Base-by-base conservation (phyloP, 2,329 filamentous ascomycete species). In the Trichoderma gracile region DNA sequence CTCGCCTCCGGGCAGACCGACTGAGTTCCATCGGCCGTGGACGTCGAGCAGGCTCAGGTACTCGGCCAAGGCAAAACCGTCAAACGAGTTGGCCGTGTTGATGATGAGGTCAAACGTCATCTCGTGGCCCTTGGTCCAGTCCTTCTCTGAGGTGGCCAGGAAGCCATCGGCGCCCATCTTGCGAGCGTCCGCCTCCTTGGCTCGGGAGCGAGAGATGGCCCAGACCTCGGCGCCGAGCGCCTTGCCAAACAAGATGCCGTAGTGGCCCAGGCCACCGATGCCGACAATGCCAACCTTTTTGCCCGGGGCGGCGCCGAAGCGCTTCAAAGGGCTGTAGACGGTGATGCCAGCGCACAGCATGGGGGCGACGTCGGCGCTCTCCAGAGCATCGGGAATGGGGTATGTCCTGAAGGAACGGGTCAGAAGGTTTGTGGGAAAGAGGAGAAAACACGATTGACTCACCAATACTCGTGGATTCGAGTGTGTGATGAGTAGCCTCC, bases 261-360 rank as follows among this genome's bases (percentile, higher is more conserved):
- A 89, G 77, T 92, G 89, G 6, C 89, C 89, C 63, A 91, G 84
- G 14, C 89, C 89, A 19, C 89, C 89, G 68, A 92, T 80, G 67
- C 90, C 90, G 9, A 92, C 85, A 66, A 93, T 85, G 43, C 84
- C 90, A 23, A 93, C 86, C 79, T 91, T 92, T 81, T 91, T 92
- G 67, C 92, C 91, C 1, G 89, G 89, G 0, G 90, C 90, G 66
- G 84, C 84, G 23, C 90, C 90, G 72, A 93, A 88, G 55, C 91
- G 85, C 68, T 91, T 88, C 15, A 96, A 82, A 1, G 92, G 92
- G 66, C 86, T 89, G 79, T 88, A 96, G 65, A 87, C 87, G 3
- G 92, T 96, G 69, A 96, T 82, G 68, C 92, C 92, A 46, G 91
- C 92, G 77, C 92, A 96, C 69, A 95, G 83, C 89, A 93, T 92